Evolutionary conservation across 2,329 filamentous ascomycete species (phyloP).

Genomic region (Colletotrichum sp.): DNA sequence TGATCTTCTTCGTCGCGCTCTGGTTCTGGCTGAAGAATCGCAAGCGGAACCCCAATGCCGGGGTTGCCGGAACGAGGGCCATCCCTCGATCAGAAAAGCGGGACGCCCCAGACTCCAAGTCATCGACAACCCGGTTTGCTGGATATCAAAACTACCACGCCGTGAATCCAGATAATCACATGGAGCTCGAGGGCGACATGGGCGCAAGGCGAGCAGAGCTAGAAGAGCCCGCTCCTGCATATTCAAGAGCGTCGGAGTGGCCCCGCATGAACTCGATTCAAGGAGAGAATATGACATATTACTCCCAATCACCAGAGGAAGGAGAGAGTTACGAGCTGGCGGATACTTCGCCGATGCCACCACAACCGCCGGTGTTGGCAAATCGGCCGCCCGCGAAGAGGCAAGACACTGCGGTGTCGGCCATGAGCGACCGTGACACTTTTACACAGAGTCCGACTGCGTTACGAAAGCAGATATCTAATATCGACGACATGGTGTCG

Average conservation of each 20-base stretch:
- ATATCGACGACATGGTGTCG: slow-evolving; percentile 1
- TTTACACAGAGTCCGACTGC: not conserved
- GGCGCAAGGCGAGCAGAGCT: not conserved
- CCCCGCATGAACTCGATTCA: slow-evolving; percentile 15
- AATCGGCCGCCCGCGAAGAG: not conserved
- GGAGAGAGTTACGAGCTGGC: slow-evolving; percentile 16
- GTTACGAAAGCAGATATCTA: not conserved
- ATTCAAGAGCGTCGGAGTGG: slow-evolving; percentile 7
- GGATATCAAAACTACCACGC: not conserved
- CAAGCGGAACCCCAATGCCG: not conserved
- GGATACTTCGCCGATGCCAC: slow-evolving; percentile 2
- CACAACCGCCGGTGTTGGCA: not conserved
- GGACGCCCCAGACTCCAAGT: slow-evolving; percentile 12
- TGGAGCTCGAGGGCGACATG: slow-evolving; percentile 14
- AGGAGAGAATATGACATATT: slow-evolving; percentile 1
- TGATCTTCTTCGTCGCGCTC: not conserved
- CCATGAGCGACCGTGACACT: not conserved
- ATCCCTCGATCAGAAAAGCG: slow-evolving; percentile 16
- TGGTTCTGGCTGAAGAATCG: slow-evolving; percentile 16
- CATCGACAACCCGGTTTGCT: slow-evolving; percentile 11
- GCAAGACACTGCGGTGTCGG: slow-evolving; percentile 1
- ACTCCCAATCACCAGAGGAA: not conserved
- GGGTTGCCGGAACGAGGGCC: not conserved
- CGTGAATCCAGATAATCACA: not conserved
- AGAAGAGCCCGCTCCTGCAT: slow-evolving; percentile 1